A percentile compares a stretch with the other conserved stretches of the same genome.
Evolutionary conservation across 345 rosid genomes (phyloP).

Genomic region (Sonneratia caseolaris): DNA sequence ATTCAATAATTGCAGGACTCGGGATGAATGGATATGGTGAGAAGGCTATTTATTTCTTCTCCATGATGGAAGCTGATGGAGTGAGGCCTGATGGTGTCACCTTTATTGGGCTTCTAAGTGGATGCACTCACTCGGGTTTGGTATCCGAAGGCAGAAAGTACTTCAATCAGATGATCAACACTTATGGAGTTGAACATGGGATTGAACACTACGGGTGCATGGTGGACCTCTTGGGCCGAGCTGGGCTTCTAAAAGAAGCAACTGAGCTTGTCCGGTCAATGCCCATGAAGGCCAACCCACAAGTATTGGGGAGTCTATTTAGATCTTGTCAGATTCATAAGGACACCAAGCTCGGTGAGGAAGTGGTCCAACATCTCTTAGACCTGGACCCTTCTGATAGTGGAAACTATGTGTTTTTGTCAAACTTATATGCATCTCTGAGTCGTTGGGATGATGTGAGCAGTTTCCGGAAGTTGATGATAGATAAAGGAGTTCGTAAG

Average conservation of each 20-base stretch:
- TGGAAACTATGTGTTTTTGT: constrained; percentile 10
- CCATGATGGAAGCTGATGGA: constrained; percentile 5
- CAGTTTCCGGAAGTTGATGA: constrained; percentile 8
- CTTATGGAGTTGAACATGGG: constrained; percentile 4
- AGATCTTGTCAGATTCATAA: constrained; percentile 10
- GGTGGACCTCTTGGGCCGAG: constrained; percentile 10
- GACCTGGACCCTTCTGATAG: not conserved
- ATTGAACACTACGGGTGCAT: constrained; percentile 13
- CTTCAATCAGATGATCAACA: not conserved
- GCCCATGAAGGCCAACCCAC: constrained; percentile 9
- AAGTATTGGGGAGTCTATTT: constrained; percentile 10
- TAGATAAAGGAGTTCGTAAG: constrained; percentile 11
- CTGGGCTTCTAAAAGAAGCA: constrained; percentile 10
- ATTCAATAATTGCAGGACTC: constrained; percentile 10
- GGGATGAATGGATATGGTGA: constrained; percentile 11
- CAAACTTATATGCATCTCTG: constrained; percentile 10
- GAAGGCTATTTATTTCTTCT: constrained; percentile 1
- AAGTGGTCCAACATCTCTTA: constrained; percentile 7
- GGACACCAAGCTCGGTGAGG: constrained; percentile 5
- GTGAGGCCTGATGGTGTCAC: constrained; percentile 8
- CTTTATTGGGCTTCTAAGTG: constrained; percentile 11
- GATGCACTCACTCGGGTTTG: constrained; percentile 9
- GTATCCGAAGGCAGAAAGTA: constrained; percentile 6
- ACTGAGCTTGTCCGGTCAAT: constrained; percentile 4
- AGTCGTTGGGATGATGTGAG: constrained; percentile 9